Percentiles rank a stretch among this genome's conserved stretches.
Evolutionary conservation across 495 filamentous ascomycete species (phyloP).

Genomic region (Annulohypoxylon maeteangense): DNA sequence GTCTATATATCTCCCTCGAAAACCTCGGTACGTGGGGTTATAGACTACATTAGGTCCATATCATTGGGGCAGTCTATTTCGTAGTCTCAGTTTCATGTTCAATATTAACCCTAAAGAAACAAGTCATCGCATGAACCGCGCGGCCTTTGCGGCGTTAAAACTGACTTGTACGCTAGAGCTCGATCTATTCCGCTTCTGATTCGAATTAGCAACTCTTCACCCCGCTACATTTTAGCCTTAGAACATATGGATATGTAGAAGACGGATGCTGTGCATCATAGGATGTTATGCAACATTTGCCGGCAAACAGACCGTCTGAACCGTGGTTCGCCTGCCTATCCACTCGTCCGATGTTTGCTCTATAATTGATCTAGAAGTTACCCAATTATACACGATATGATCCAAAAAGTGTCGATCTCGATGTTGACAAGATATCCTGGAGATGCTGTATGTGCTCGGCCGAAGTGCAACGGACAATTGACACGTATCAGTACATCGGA

Average conservation of each 20-base stretch:
- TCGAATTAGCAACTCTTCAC: not conserved
- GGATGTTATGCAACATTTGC: constrained; percentile 22
- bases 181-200: constrained; percentile 22
- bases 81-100: not conserved
- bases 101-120: not conserved
- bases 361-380: constrained; percentile 1
- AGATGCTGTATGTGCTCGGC: constrained; percentile 8
- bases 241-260: constrained; percentile 17
- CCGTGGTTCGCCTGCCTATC: constrained; percentile 17
- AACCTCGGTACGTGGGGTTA: constrained; percentile 2
- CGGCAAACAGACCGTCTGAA: constrained; percentile 28
- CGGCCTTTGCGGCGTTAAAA: constrained; percentile 10
- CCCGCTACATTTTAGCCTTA: constrained; percentile 4
- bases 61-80: not conserved
- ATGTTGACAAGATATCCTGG: constrained; percentile 8
- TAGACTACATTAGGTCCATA: not conserved
- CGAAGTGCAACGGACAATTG: constrained; percentile 8
- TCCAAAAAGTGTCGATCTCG: constrained; percentile 4
- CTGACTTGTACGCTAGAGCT: constrained; percentile 24
- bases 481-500: constrained; percentile 1
- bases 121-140: constrained; percentile 18
- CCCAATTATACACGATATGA: not conserved
- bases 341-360: constrained; percentile 19
- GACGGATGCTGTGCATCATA: constrained; percentile 34
- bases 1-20: not conserved